Evolutionary conservation across 2,329 filamentous ascomycete genomes (phyloP), one percentile per base, ranked within the genome.

Genomic region (Trichoderma gracile): DNA sequence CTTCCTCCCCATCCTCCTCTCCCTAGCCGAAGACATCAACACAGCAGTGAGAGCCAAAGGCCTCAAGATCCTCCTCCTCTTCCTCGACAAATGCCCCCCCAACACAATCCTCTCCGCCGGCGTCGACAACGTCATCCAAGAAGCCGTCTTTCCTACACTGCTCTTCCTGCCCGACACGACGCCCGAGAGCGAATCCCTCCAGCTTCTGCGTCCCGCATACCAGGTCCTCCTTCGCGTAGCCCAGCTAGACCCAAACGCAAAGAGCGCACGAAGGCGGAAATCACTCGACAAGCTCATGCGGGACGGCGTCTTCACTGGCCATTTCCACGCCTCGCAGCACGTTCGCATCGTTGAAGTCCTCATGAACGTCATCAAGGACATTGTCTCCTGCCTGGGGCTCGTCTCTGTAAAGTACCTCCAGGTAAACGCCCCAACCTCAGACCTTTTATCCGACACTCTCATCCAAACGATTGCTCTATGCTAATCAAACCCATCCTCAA

Each of bases 111-210:
- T 74, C 14, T 80, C 81, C 52, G 90, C 87, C 0, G 90, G 90
- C 0, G 84, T 94, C 8, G 84, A 82, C 23, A 77, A 82, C 15
- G 83, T 94, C 27, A 89, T 94, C 66, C 84, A 89, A 70, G 84
- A 92, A 21, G 84, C 88, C 3, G 76, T 92, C 2, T 83, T 88
- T 68, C 90, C 92, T 0, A 86, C 88, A 42, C 82, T 97, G n/a
- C 82, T 89, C 8, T 91, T 87, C 70, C 81, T 97, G 6, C 93
- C 94, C 0, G 86, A 83, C 14, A 79, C 96, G 47, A 97, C 92
- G 0, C 87, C 90, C 0, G 89, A 91, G 71, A 73, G 81, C 0
- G 90, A 95, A 63, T 90, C 90, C 4, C 72, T 90, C 2, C 71
- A 73, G 1, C 78, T 97, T 3, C 82, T 97, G 1, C 72, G 75